Conservation (phyloP, 257 asterid species). For the Rauvolfia tetraphylla region DNA sequence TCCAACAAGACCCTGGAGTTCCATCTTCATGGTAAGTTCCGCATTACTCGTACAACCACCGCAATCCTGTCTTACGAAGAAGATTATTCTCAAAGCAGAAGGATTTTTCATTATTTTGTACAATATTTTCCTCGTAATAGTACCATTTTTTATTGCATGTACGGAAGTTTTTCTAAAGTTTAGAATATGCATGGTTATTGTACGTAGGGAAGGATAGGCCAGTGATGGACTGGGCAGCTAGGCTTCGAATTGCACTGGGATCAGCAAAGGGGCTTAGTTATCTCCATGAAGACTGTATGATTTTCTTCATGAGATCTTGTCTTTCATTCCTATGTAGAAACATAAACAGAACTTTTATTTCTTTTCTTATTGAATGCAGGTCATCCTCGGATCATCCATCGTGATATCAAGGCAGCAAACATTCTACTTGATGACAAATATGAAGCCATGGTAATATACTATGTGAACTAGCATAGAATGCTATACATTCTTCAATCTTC, state of each 20-base stretch:
- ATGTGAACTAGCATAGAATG: neutral
- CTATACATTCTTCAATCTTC: neutral
- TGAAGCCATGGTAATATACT: conserved; percentile 48
- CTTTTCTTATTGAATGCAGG: conserved; percentile 27
- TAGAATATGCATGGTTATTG: neutral
- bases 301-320: neutral
- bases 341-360: neutral
- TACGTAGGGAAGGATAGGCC: conserved; percentile 74
- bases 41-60: neutral
- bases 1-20: conserved; percentile 73
- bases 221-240: conserved; percentile 67
- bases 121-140: too few species aligned
- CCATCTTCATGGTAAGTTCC: conserved; percentile 70
- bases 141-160: too few species aligned
- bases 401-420: conserved; percentile 54
- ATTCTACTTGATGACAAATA: conserved; percentile 45
- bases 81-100: neutral
- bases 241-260: conserved; percentile 85
- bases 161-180: neutral
- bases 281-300: conserved; percentile 88
- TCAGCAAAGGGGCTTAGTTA: conserved; percentile 93
- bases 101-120: neutral
- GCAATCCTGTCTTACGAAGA: neutral
- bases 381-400: conserved; percentile 53
- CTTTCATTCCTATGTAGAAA: neutral